phyloP scores from a whole-genome alignment of 805 yeast genomes.

The Pichia pseudocactophila region DNA sequence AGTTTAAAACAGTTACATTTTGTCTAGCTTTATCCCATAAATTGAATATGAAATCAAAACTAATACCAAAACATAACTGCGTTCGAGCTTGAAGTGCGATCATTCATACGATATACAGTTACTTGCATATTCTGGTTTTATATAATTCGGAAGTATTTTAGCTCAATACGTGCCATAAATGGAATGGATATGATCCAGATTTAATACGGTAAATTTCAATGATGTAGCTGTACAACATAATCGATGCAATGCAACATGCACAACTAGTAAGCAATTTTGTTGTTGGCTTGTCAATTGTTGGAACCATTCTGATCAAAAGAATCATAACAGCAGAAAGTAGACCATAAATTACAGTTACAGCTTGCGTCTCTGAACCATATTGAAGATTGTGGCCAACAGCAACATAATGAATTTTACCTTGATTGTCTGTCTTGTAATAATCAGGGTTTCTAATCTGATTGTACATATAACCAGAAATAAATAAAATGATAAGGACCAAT shows the following conservation, averaged over 20 bases:
- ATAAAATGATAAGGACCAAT: conserved; percentile 55
- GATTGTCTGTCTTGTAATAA: conserved; percentile 40
- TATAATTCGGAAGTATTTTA: too few species aligned
- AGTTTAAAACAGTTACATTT: too few species aligned
- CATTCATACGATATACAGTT: too few species aligned
- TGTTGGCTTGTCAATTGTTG: conserved; percentile 36
- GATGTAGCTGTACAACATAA: conserved; percentile 53
- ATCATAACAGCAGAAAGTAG: conserved; percentile 52
- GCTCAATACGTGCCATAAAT: conserved; percentile 25
- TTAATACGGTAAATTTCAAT: conserved; percentile 62
- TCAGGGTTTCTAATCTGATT: conserved; percentile 72
- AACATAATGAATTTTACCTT: conserved; percentile 33
- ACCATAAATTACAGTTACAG: conserved; percentile 68
- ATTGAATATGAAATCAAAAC: too few species aligned
- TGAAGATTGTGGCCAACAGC: conserved; percentile 64
- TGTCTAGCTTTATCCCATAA: too few species aligned
- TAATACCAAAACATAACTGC: too few species aligned
- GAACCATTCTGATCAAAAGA: conserved; percentile 48
- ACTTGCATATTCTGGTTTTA: too few species aligned
- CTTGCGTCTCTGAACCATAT: conserved; percentile 83
- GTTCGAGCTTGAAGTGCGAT: too few species aligned
- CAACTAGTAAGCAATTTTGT: conserved; percentile 42
- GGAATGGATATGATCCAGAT: conserved; percentile 69
- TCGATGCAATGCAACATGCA: conserved; percentile 35
- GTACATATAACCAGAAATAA: conserved; percentile 89